Base-by-base conservation (phyloP, 352 stramenopile genomes). In the Elongisporangium senticosum region DNA sequence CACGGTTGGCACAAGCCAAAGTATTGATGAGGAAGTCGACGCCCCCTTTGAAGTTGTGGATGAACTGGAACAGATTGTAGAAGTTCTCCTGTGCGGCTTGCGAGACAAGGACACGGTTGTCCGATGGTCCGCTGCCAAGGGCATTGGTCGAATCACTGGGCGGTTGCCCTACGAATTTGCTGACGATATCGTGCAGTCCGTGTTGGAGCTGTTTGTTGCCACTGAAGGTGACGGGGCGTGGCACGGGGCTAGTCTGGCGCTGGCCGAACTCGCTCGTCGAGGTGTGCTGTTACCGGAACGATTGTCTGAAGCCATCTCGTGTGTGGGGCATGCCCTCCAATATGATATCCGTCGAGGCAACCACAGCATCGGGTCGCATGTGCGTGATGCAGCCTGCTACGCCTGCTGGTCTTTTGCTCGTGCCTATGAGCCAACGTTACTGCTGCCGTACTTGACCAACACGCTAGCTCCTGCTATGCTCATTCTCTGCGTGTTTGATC, bases 111-210 rank as follows among this genome's bases (percentile, higher is more conserved):
- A 98, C 71, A 99, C 97, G 1, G 87, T 98, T 14, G 97, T 99
- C 49, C 85, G 97, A n/a, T 99, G 97, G 97, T 99, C 95, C 2
- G 95, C 96, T 21, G 97, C 97, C n/a, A 99, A 99, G 67, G 97
- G 97, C 14, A 93, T 99, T 51, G 97, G 97, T 7, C 85, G 97
- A 7, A 89, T 99, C 57, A 98, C 96, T 2, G 90, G 96, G 26
- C 83, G 97, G 0, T 73, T 99, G 14, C 94, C 96, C 2, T 90
- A 90, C 49, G 78, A 93, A 39, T 98, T 98, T 67, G 97, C 93
- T 0, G 95, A 99, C 53, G 97, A 99, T 68, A 96, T 99, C 19
- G 87, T 99, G 0, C 89, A 97, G 69, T 96, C 93, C 7, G 86
- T 99, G 11, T 61, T 99, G 14, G 82, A 97, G 58, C 78, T 98